Evolutionary conservation across 1,284 basidiomycete genomes (phyloP), one percentile per base, ranked within the genome.

Genomic region (Naganishia cerealis): DNA sequence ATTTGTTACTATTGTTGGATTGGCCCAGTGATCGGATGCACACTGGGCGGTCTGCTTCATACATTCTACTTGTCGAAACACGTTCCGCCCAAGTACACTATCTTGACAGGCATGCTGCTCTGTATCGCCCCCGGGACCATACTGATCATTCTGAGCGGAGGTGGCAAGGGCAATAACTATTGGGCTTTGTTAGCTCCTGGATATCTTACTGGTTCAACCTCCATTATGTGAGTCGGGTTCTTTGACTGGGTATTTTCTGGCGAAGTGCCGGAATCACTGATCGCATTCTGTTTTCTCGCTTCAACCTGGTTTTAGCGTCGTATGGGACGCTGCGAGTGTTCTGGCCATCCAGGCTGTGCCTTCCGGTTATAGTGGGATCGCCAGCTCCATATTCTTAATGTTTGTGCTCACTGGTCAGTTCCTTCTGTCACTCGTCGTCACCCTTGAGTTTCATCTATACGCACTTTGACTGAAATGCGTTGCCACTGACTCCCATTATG

Each of bases 41-140:
- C 38, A 29, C 9, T 61, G 15, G 58, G 58, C n/a, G 58, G 46
- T 13, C 21, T 61, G n/a, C 16, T 52, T 2, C 58, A 61, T 15
- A 61, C 58, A 13, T 61, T 61, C 46, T 52, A 39, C 21, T 1
- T 61, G 6, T 36, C 58, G 4, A 52, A 36, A 38, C 0, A 2
- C 0, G n/a, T 50, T 38, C 33, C 46, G 5, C 13, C 46, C n/a
- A 29, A 61, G 9, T 61, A 52, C 38, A 29, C 29, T 12, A 26
- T 61, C 8, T 36, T 61, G 33, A 46, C 7, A 2, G 46, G 46
- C 9, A 61, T 61, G 58, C 6, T 39, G 16, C 7, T 48, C 21
- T 16, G 46, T 33, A 52, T 61, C n/a, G 46, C 33, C 18, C 58
- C 58, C 24, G 58, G 46, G 8, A 16, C 24, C 5, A n/a, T 50